Evolutionary conservation across 495 filamentous ascomycete species (phyloP), one percentile per base, ranked within the genome.

Genomic region (Jackrogersella minutella): DNA sequence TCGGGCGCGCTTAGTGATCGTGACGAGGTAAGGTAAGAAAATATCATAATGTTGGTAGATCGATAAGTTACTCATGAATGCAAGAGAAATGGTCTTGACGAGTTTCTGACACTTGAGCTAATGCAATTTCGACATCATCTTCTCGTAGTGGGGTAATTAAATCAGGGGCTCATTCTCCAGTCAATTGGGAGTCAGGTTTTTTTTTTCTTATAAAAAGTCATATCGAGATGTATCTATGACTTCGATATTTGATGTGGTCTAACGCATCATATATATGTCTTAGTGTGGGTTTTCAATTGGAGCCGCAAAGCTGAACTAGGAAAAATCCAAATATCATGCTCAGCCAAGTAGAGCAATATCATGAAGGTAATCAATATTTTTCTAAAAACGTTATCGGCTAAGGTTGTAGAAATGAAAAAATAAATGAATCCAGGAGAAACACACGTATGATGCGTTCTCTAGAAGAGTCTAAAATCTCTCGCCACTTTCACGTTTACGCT

Each of bases 91-190:
- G 43, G n/a, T 24, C 33, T 16, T 61, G 56, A 61, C 63, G 33
- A 43, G 24, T 28, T 34, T 64, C 58, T 64, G 40, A 46, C 47
- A 63, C 22, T 33, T 30, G 61, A 57, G 52, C 64, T 71, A 68
- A 71, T 71, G 68, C 64, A 73, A 46, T 59, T 46, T 71, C 63
- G 57, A 67, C 58, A 67, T 66, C 60, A 71, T 70, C 22, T 62
- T 70, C 67, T 57, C 59, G 60, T 53, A 49, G 64, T 53, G 64
- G 71, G 68, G 50, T 41, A 53, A 24, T 34, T 31, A 57, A 40
- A 30, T 44, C 63, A 50, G 31, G 63, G 56, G 52, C 36, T 66
- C 24, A 17, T 28, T 11, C 34, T 30, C 26, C 44, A 26, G 28
- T 64, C n/a, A 34, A 37, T 62, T 17, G 50, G 49, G 41, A 17